Evolutionary conservation across 495 filamentous ascomycete genomes (phyloP).

Genomic region (Cudoniella acicularis): DNA sequence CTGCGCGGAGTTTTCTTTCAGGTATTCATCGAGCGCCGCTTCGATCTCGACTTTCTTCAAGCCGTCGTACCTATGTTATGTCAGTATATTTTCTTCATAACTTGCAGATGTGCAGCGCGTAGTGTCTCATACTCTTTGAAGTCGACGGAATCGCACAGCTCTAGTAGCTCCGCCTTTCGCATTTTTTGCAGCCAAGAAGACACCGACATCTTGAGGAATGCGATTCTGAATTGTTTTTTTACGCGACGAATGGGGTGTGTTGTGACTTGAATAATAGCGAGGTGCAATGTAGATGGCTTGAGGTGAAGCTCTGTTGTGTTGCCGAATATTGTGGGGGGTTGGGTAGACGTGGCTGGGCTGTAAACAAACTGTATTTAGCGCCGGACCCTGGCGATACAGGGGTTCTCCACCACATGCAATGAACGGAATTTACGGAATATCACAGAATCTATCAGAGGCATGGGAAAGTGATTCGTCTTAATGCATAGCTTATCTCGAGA

Average conservation of each 20-base stretch:
- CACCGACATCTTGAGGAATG: conserved; percentile 43
- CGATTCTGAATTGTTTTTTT: conserved; percentile 33
- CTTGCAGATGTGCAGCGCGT: conserved; percentile 1
- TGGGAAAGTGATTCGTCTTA: too few relatives aligned
- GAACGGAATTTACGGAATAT: too few relatives aligned
- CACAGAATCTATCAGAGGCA: too few relatives aligned
- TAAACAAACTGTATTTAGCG: conserved; percentile 3
- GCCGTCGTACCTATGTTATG: conserved; percentile 56
- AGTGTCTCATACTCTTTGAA: conserved; percentile 60
- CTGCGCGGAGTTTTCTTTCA: conserved; percentile 59
- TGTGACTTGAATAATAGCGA: not conserved
- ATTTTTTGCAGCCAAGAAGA: conserved; percentile 73
- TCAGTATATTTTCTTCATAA: conserved; percentile 6
- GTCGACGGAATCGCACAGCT: conserved; percentile 69
- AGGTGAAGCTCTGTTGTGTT: not conserved
- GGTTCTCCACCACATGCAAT: too few relatives aligned
- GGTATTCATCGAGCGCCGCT: conserved; percentile 66
- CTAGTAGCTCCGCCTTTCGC: conserved; percentile 76
- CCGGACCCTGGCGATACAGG: not conserved
- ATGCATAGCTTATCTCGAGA: too few relatives aligned
- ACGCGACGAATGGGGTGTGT: conserved; percentile 41
- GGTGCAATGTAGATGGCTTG: not conserved
- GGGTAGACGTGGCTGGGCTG: not conserved
- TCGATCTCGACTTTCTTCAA: conserved; percentile 82
- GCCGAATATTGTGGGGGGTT: not conserved